These are phyloP conservation scores for Miscanthus lutarioriparius DNA, from an alignment of 176 grass and related monocot genomes.

Conservation along the genomic window DNA sequence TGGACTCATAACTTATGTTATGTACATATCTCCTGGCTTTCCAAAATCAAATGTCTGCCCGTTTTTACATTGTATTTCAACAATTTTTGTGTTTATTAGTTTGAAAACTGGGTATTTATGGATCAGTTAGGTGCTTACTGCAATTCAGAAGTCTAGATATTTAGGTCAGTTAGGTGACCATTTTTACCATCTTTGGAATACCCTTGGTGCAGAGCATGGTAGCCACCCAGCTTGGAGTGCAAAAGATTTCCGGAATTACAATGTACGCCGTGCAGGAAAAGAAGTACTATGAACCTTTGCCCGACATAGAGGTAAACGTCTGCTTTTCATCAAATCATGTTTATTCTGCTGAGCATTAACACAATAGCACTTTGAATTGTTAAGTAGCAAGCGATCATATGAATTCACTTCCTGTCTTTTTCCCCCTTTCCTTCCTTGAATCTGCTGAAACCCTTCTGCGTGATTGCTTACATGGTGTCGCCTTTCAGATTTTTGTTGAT, in stretches of 20 bases:
- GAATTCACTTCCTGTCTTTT: background rate
- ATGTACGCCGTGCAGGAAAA: slow-evolving; percentile 79
- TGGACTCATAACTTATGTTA: slow-evolving; percentile 21
- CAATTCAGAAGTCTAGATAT: background rate
- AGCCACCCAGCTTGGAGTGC: slow-evolving; percentile 80
- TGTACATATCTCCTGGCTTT: slow-evolving; percentile 5
- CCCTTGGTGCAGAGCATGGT: slow-evolving; percentile 73
- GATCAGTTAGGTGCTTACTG: background rate
- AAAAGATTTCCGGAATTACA: slow-evolving; percentile 90
- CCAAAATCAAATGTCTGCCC: background rate
- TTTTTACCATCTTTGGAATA: slow-evolving; percentile 33
- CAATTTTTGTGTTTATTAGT: background rate
- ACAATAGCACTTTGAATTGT: background rate
- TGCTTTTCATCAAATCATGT: background rate
- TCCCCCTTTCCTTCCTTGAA: background rate
- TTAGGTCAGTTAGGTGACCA: background rate
- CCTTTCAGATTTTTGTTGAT: slow-evolving; percentile 86
- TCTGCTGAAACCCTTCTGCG: background rate
- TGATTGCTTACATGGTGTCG: background rate
- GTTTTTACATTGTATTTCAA: slow-evolving; percentile 5
- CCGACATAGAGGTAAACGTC: slow-evolving; percentile 72
- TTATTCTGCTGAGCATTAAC: background rate
- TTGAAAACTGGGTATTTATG: background rate
- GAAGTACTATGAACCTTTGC: slow-evolving; percentile 82
- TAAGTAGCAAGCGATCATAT: background rate